Evolutionary conservation across 2,329 filamentous ascomycete genomes (phyloP).

Genomic region (Colletotrichum paranaense): DNA sequence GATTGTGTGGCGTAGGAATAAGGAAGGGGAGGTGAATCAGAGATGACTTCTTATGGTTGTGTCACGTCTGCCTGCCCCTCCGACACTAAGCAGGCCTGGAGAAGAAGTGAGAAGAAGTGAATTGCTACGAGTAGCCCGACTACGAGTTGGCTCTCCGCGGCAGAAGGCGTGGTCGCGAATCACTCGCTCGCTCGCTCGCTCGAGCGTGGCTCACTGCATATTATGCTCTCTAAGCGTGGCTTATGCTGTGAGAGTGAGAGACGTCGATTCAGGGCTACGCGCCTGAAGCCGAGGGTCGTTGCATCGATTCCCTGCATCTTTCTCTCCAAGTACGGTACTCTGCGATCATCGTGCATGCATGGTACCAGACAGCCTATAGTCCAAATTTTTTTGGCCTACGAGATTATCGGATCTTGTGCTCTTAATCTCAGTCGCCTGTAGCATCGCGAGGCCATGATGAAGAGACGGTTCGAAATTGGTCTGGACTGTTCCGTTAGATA

Average conservation of each 20-base stretch:
- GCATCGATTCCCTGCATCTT: not conserved
- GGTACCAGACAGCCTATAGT: not conserved
- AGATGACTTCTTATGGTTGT: not conserved
- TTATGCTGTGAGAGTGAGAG: conserved; percentile 12
- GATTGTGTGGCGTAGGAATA: conserved; percentile 4
- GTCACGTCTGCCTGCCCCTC: not conserved
- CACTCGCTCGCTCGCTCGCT: not conserved
- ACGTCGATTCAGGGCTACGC: conserved; percentile 7
- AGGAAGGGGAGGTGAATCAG: not conserved
- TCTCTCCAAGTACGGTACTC: not conserved
- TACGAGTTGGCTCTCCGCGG: not conserved
- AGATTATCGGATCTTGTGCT: not conserved
- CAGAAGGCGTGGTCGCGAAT: not conserved
- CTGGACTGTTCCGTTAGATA: not conserved
- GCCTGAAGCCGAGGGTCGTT: not conserved
- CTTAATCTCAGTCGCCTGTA: not conserved
- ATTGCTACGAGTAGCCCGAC: not conserved
- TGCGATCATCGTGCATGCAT: not conserved
- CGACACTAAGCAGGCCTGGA: not conserved
- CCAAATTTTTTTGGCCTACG: not conserved
- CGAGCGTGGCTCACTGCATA: not conserved
- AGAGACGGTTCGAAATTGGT: not conserved
- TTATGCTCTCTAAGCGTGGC: not conserved
- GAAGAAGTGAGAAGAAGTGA: no score
- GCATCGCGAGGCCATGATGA: not conserved